Evolutionary conservation across 2,329 filamentous ascomycete genomes (phyloP).

Genomic region (Diplodia corticola): DNA sequence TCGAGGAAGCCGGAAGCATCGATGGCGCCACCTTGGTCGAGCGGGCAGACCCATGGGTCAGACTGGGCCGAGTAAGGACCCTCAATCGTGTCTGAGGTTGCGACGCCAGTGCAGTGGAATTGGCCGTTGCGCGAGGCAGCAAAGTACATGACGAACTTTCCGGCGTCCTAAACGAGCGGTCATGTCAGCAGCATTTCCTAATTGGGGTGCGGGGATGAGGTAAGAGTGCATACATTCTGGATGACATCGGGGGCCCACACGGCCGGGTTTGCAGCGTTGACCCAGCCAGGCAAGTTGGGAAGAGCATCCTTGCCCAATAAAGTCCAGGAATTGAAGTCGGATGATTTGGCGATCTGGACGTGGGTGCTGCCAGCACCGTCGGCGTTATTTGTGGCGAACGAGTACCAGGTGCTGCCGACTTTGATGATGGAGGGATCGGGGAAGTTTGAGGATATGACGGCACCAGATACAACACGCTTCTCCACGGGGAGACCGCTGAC

Average conservation of each 20-base stretch:
- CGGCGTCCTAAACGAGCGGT: slow-evolving; percentile 34
- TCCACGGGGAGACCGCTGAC: slow-evolving; percentile 8
- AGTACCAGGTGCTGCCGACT: slow-evolving; percentile 39
- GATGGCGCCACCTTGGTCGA: slow-evolving; percentile 58
- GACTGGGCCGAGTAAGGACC: slow-evolving; percentile 57
- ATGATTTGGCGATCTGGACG: slow-evolving; percentile 41
- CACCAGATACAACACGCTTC: slow-evolving; percentile 16
- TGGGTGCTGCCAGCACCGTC: slow-evolving; percentile 25
- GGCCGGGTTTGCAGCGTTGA: slow-evolving; percentile 24
- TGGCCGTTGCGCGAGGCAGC: slow-evolving; percentile 49
- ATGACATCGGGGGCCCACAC: slow-evolving; percentile 42
- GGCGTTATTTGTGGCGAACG: slow-evolving; percentile 36
- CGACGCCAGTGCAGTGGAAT: slow-evolving; percentile 61
- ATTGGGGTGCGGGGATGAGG: background rate
- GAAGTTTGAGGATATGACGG: slow-evolving; percentile 34
- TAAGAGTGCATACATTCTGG: slow-evolving; percentile 24
- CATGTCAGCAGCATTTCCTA: background rate
- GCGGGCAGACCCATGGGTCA: slow-evolving; percentile 53
- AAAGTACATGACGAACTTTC: slow-evolving; percentile 64
- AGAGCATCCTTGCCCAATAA: slow-evolving; percentile 35
- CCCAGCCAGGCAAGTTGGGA: slow-evolving; percentile 33
- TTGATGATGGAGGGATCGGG: slow-evolving; percentile 40
- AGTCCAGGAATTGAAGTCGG: slow-evolving; percentile 38
- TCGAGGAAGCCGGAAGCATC: slow-evolving; percentile 63
- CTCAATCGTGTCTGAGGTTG: slow-evolving; percentile 48